phyloP scores from a whole-genome alignment of 768 basidiomycete genomes.

The Kwoniella europaea region DNA sequence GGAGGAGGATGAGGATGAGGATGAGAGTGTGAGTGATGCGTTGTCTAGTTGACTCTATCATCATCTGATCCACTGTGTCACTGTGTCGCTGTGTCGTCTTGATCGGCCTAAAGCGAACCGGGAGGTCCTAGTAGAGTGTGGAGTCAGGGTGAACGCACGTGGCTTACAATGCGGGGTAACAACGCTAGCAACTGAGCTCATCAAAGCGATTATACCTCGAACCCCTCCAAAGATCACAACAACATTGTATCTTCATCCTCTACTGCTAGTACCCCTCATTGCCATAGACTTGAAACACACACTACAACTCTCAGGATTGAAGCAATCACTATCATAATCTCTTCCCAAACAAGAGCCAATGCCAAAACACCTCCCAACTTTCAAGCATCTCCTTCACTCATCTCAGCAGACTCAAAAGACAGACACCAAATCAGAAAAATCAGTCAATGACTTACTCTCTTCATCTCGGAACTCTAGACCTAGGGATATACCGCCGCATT shows the following conservation, averaged over 20 bases:
- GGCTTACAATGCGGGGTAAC: constrained; percentile 26
- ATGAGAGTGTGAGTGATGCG: not conserved
- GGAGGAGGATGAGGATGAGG: not conserved
- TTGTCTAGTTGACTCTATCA: not conserved
- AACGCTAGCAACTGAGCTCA: too few species aligned
- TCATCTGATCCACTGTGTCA: not conserved
- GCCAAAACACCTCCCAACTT: constrained; percentile 50
- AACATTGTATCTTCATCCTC: too few species aligned
- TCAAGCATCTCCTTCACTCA: constrained; percentile 45
- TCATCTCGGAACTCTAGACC: constrained; percentile 20
- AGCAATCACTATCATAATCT: not conserved
- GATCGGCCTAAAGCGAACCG: not conserved
- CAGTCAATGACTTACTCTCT: constrained; percentile 41
- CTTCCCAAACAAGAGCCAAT: constrained; percentile 17
- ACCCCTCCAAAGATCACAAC: too few species aligned
- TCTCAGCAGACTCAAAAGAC: constrained; percentile 12
- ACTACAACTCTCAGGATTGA: too few species aligned
- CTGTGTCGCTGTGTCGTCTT: not conserved
- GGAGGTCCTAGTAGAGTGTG: not conserved
- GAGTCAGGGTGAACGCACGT: not conserved
- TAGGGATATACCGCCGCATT: constrained; percentile 15
- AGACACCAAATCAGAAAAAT: constrained; percentile 19
- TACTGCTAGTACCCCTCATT: too few species aligned
- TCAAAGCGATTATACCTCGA: too few species aligned
- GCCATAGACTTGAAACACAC: too few species aligned